Evolutionary conservation across 1,284 basidiomycete species (phyloP).

Genomic region (Cerrena zonata): DNA sequence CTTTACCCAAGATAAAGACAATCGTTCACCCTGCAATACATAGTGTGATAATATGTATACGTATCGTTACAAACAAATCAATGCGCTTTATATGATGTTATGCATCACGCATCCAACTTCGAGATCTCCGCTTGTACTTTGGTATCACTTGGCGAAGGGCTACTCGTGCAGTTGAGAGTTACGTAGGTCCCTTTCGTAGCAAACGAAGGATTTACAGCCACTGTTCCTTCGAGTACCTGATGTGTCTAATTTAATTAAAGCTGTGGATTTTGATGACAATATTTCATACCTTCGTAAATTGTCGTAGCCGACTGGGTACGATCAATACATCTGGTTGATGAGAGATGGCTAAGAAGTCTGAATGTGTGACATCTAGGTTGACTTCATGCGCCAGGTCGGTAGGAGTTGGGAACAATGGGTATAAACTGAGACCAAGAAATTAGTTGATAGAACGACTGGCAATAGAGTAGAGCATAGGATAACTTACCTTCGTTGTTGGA

Average conservation of each 20-base stretch:
- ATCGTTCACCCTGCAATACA: too few species aligned
- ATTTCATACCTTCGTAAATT: slow-evolving; percentile 69
- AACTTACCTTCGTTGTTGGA: slow-evolving; percentile 78
- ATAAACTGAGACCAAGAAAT: slow-evolving; percentile 85
- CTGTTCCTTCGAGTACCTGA: slow-evolving; percentile 62
- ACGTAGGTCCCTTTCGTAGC: slow-evolving; percentile 55
- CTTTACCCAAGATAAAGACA: too few species aligned
- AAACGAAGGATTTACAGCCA: slow-evolving; percentile 69
- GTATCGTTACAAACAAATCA: not conserved
- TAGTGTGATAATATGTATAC: too few species aligned
- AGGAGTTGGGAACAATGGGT: slow-evolving; percentile 89
- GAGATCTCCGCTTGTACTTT: not conserved
- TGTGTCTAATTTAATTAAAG: slow-evolving; percentile 8
- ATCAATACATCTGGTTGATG: slow-evolving; percentile 77
- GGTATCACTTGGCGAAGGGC: not conserved
- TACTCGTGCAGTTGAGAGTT: slow-evolving; percentile 31
- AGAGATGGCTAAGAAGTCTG: slow-evolving; percentile 37
- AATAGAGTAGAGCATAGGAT: not conserved
- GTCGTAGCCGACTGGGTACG: slow-evolving; percentile 77
- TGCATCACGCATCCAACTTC: not conserved
- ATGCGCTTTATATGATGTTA: too few species aligned
- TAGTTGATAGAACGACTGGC: not conserved
- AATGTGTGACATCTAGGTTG: slow-evolving; percentile 83
- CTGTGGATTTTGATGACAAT: not conserved
- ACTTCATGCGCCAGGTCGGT: slow-evolving; percentile 68